A percentile compares a stretch with the other conserved stretches of the same genome.
Conservation (phyloP, 2,329 filamentous ascomycete species). For the Coniochaeta pulveracea region DNA sequence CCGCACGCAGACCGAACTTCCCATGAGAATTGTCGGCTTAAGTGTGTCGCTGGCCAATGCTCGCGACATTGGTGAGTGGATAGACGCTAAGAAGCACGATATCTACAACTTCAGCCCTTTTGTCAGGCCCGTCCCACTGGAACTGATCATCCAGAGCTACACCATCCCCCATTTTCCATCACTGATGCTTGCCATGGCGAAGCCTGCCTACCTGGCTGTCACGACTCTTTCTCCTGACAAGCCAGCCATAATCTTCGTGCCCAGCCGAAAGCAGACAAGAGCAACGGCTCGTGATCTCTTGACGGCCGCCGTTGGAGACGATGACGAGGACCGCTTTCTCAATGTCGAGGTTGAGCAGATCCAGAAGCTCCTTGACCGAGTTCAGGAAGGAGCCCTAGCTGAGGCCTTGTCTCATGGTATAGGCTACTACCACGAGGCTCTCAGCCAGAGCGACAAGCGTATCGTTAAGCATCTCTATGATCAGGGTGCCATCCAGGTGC, state of each 20-base stretch:
- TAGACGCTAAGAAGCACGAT: conserved; percentile 93
- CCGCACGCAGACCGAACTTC: conserved; percentile 72
- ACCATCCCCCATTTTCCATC: conserved; percentile 95
- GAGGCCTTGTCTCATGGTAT: conserved; percentile 89
- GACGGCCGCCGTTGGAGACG: conserved; percentile 76
- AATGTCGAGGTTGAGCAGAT: conserved; percentile 77
- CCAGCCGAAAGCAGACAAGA: conserved; percentile 85
- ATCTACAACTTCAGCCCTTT: conserved; percentile 98
- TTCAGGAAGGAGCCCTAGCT: conserved; percentile 78
- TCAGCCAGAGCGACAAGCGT: conserved; percentile 78
- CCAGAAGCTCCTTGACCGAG: conserved; percentile 64
- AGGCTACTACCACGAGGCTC: conserved; percentile 92
- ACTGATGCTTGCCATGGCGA: conserved; percentile 96
- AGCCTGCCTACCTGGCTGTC: conserved; percentile 83
- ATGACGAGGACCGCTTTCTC: conserved; percentile 88
- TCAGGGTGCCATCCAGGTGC: conserved; percentile 78
- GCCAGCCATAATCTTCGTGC: conserved; percentile 84
- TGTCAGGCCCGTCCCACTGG: conserved; percentile 76
- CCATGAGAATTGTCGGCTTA: conserved; percentile 77
- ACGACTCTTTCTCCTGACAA: conserved; percentile 81
- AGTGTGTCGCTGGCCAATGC: conserved; percentile 90
- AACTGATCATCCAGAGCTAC: conserved; percentile 92
- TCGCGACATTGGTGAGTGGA: conserved; percentile 92
- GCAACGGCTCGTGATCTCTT: conserved; percentile 79
- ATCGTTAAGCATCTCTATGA: conserved; percentile 90